phyloP scores from a whole-genome alignment of 2,329 filamentous ascomycete species.

The Xylariaceae sp. region DNA sequence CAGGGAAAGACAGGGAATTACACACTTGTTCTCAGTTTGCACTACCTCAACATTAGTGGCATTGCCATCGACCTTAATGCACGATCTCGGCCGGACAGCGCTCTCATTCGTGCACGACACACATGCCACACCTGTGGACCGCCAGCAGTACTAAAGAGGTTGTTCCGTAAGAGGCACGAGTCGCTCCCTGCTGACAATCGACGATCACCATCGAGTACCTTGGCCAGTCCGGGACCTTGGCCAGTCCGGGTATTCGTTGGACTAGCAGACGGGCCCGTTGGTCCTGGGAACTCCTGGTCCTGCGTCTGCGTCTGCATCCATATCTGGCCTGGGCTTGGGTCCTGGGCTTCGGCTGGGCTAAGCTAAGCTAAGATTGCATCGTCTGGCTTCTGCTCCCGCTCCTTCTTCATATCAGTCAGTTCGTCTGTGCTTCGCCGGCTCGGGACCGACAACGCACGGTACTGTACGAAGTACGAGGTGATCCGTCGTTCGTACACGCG shows the following conservation, averaged over 20 bases:
- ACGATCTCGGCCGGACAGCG: background rate
- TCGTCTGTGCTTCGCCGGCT: conserved; percentile 13
- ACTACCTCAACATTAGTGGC: background rate
- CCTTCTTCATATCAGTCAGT: background rate
- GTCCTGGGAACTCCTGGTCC: too few relatives aligned
- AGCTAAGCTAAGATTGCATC: background rate
- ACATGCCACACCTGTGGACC: background rate
- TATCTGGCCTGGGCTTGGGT: too few relatives aligned
- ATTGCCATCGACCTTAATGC: background rate
- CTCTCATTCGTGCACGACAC: background rate
- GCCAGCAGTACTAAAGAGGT: background rate
- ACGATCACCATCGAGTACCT: background rate
- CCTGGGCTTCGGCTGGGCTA: too few relatives aligned
- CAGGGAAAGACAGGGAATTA: background rate
- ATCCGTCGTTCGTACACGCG: too few relatives aligned
- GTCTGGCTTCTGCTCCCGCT: background rate
- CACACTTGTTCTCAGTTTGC: background rate
- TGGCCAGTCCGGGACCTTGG: background rate
- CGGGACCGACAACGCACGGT: conserved; percentile 15
- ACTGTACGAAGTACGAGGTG: background rate
- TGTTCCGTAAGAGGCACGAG: too few relatives aligned
- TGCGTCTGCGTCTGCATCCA: too few relatives aligned
- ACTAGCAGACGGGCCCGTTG: too few relatives aligned
- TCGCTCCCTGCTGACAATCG: background rate
- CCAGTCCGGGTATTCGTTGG: background rate